phyloP scores from a whole-genome alignment of 768 basidiomycete species.

The Tylopilus sp. region DNA sequence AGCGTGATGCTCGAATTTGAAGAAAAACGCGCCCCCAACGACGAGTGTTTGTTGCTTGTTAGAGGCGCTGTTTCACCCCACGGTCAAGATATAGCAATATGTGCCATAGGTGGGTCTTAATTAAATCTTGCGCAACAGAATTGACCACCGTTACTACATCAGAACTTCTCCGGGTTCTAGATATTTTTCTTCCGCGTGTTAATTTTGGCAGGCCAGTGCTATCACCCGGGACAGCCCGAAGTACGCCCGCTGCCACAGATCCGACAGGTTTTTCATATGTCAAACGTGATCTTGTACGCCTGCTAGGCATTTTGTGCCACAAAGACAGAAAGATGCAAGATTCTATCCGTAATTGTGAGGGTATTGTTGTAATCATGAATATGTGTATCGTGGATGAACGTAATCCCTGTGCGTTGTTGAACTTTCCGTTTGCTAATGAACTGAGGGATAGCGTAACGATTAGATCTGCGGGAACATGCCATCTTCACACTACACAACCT shows the following conservation, averaged over 20 bases:
- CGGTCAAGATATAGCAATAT: slow-evolving; percentile 48
- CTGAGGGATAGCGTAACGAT: slow-evolving; percentile 5
- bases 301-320: slow-evolving; percentile 77
- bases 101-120: slow-evolving; percentile 51
- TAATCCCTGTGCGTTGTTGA: slow-evolving; percentile 76
- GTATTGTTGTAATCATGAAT: slow-evolving; percentile 80
- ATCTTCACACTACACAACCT: slow-evolving; percentile 81
- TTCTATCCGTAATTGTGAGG: slow-evolving; percentile 62
- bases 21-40: slow-evolving; percentile 28
- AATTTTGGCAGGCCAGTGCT: slow-evolving; percentile 67
- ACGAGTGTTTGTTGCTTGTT: slow-evolving; percentile 37
- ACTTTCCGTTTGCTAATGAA: neutral
- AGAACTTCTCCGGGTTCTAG: slow-evolving; percentile 76
- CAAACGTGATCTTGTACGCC: slow-evolving; percentile 85
- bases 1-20: slow-evolving; percentile 50
- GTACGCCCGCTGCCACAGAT: slow-evolving; percentile 31
- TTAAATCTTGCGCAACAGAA: neutral
- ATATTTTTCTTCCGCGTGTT: slow-evolving; percentile 81
- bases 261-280: slow-evolving; percentile 73
- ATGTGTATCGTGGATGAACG: slow-evolving; percentile 87
- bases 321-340: slow-evolving; percentile 68
- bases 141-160: slow-evolving; percentile 35
- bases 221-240: slow-evolving; percentile 3
- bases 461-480: slow-evolving; percentile 87
- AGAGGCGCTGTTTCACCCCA: slow-evolving; percentile 40